phyloP scores from a whole-genome alignment of 495 filamentous ascomycete species.

The Neurospora sp. region DNA sequence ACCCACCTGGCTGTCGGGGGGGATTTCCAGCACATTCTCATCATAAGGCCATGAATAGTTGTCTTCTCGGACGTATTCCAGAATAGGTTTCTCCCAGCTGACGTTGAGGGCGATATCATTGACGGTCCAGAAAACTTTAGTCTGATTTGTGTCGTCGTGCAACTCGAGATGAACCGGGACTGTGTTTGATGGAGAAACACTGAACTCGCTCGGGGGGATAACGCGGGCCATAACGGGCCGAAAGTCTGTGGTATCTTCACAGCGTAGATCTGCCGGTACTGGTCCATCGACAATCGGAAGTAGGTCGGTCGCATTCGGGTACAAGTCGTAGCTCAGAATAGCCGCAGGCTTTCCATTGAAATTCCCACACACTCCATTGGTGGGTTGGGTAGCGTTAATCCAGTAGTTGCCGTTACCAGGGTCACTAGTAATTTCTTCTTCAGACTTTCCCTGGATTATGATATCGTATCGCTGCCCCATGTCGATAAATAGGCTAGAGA shows the following conservation, averaged over 20 bases:
- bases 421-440: slow-evolving; percentile 30
- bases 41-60: slow-evolving; percentile 19
- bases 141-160: not conserved
- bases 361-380: not conserved
- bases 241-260: slow-evolving; percentile 5
- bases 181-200: not conserved
- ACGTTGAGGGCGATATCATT: slow-evolving; percentile 21
- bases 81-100: slow-evolving; percentile 27
- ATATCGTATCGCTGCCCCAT: slow-evolving; percentile 62
- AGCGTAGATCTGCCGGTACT: slow-evolving; percentile 1
- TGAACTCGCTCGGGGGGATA: not conserved
- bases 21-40: slow-evolving; percentile 29
- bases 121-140: slow-evolving; percentile 21
- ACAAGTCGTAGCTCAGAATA: slow-evolving; percentile 7
- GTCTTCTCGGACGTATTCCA: slow-evolving; percentile 26
- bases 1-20: slow-evolving; percentile 11
- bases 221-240: slow-evolving; percentile 5
- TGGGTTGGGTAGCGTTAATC: slow-evolving; percentile 3
- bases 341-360: slow-evolving; percentile 1
- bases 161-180: not conserved
- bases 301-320: not conserved
- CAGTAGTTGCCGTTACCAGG: slow-evolving; percentile 36
- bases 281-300: slow-evolving; percentile 3
- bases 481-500: slow-evolving; percentile 34
- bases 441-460: slow-evolving; percentile 35